Evolutionary conservation across 352 stramenopile species (phyloP), one percentile per base, ranked within the genome.

Genomic region (Phytophthora megakarya): DNA sequence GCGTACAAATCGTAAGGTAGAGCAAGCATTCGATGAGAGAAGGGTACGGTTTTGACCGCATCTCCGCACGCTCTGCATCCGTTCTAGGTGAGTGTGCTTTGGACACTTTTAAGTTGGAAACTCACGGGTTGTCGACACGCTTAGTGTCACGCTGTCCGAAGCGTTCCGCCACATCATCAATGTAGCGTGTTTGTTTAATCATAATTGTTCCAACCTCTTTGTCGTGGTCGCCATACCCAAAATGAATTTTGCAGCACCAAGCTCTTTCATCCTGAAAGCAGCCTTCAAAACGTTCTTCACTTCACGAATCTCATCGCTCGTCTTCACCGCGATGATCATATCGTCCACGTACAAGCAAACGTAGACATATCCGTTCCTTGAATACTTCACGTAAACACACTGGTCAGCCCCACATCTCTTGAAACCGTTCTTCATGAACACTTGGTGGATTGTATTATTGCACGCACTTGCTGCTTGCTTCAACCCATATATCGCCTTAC

Each of bases 151-250:
- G n/a, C n/a, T n/a, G n/a, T n/a, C n/a, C n/a, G n/a, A 0, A 64
- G 6, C 54, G 52, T 30, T 55, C 11, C 11, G 38, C 21, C 5
- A 66, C 32, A 13, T 66, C 54, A 18, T 69, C 22, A 32, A 73
- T 60, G 40, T 66, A 76, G 9, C 52, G 43, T 0, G 53, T 62
- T 18, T 70, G 56, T 21, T 61, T 70, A n/a, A 75, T 65, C 28
- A 66, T 69, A 1, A 65, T 30, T 19, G 28, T 61, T 19, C 19
- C 30, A 7, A 28, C 44, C 0, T 2, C 6, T 16, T 37, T 22
- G 18, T 73, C 50, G 32, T 65, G 53, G 4, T 65, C 51, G 2
- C 58, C 59, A 72, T 69, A 0, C 54, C 63, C 10, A 70, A 13
- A 5, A 74, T 63, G 37, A 69, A 65, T 18, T 54, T 67, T 3